Percentiles rank a stretch among this genome's conserved stretches.
Evolutionary conservation across 78 protist genomes (phyloP).

Genomic region (Dictyostelium capitatum): DNA sequence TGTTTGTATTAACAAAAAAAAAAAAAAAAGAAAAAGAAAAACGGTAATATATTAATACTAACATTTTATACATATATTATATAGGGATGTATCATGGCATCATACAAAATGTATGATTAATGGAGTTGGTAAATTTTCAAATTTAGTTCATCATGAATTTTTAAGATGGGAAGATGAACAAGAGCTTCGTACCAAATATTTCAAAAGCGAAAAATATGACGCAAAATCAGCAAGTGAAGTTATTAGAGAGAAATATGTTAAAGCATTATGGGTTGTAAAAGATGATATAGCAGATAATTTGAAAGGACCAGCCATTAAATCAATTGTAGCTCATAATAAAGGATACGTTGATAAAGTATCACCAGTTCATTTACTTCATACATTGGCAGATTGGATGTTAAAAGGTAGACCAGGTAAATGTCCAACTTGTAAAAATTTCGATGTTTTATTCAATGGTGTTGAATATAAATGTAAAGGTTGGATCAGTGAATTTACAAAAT

Average conservation of each 20-base stretch:
- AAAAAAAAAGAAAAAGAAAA: too few relatives aligned
- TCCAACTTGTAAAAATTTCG: conserved; percentile 65
- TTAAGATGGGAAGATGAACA: conserved; percentile 63
- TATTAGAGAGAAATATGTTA: conserved; percentile 27
- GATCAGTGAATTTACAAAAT: conserved; percentile 35
- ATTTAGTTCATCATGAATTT: conserved; percentile 26
- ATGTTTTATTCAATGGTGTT: conserved; percentile 38
- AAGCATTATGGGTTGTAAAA: conserved; percentile 22
- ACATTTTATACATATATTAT: neutral
- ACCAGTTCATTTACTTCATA: conserved; percentile 23
- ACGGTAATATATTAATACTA: too few relatives aligned
- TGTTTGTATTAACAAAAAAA: neutral
- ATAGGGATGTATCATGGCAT: conserved; percentile 28
- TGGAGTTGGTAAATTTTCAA: neutral
- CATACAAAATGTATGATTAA: conserved; percentile 45
- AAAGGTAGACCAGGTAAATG: conserved; percentile 71
- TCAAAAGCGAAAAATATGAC: neutral
- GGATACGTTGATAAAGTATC: conserved; percentile 20
- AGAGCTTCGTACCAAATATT: neutral
- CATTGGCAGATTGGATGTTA: conserved; percentile 60
- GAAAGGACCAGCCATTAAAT: conserved; percentile 18
- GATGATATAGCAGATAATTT: conserved; percentile 20
- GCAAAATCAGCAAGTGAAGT: conserved; percentile 5
- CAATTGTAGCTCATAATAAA: conserved; percentile 5
- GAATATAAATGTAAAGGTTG: conserved; percentile 76